These are phyloP conservation scores for Smallanthus sonchifolius DNA, from an alignment of 129 eudicot species.

Conservation along the genomic window DNA sequence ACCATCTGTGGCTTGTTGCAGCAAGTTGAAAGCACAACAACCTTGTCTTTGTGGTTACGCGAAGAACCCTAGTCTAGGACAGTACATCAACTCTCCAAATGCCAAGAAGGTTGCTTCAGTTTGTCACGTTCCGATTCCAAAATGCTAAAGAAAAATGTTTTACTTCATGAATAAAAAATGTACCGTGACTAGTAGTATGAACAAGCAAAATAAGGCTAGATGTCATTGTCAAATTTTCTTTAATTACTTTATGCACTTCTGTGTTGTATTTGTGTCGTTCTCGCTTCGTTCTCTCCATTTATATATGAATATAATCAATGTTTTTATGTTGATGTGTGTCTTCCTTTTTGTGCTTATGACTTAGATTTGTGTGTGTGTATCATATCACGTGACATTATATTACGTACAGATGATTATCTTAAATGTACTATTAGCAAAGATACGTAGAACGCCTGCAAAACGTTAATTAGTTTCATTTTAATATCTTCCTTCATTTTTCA, in stretches of 20 bases:
- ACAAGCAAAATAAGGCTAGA: constrained; percentile 17
- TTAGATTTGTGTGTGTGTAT: background rate
- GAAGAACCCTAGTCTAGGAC: constrained; percentile 23
- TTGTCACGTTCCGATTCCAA: constrained; percentile 29
- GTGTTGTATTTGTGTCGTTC: background rate
- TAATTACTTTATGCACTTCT: background rate
- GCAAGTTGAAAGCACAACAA: constrained; percentile 26
- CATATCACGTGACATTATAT: no score
- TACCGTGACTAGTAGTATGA: background rate
- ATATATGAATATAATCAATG: background rate
- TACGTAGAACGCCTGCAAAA: no score
- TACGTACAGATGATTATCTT: no score
- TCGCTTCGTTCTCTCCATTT: background rate
- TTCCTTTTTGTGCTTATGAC: background rate
- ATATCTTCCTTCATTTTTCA: no score
- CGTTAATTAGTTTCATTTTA: no score
- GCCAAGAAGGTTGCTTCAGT: constrained; percentile 27
- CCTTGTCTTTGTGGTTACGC: constrained; percentile 23
- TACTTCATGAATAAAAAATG: background rate
- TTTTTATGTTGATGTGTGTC: background rate
- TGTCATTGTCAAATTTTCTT: background rate
- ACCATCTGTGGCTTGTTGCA: constrained; percentile 27
- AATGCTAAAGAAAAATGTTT: constrained; percentile 23
- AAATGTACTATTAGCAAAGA: no score
- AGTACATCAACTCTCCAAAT: constrained; percentile 30